Base-by-base conservation (phyloP, 2,329 filamentous ascomycete genomes). In the Colletotrichum sp. region DNA sequence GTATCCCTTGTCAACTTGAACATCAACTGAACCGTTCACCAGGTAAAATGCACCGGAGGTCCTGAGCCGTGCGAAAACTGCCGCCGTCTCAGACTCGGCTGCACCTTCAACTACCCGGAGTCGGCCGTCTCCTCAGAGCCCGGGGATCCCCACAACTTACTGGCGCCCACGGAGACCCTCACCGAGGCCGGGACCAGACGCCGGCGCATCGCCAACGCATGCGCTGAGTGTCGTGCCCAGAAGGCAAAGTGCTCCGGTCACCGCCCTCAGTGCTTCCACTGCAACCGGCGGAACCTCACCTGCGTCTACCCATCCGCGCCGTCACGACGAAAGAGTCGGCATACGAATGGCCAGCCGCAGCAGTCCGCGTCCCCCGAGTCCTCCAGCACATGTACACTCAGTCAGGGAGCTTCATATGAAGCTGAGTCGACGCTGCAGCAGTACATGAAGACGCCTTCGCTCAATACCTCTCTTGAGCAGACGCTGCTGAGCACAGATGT, bases 241-340 rank as follows among this genome's bases (percentile, higher is more conserved):
- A 86, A 86, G 69, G 79, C 81, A 0, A 85, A 83, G 39, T 86
- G 85, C 70, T 83, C 81, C 1, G 84, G 84, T 8, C 72, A 74
- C 16, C 67, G 72, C 7, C 72, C 72, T 6, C 72, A 74, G 16
- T 74, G 72, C 34, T 74, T 71, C 16, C 72, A 71, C 43, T 71
- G 72, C 9, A 65, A 26, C n/a, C 32, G 72, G 7, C 67, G 72
- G 6, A 71, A 66, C 34, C 67, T 74, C 5, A 21, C 60, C n/a
- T 71, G 72, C 18, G 30, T 65, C 4, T 74, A 71, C 24, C 67
- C 60, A 1, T 65, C 67, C 4, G 30, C 16, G 26, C 32, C 72
- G 3, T 34, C 67, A 16, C 57, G 67, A 10, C 71, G 71, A 12
- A 73, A 69, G 18, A n/a, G 57, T 1, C n/a, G 71, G 7, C 39